A percentile compares a stretch with the other conserved stretches of the same genome.
These are phyloP conservation scores for Zoysia matrella DNA, from an alignment of 202 grass and related monocot genomes.

Conservation along the genomic window DNA sequence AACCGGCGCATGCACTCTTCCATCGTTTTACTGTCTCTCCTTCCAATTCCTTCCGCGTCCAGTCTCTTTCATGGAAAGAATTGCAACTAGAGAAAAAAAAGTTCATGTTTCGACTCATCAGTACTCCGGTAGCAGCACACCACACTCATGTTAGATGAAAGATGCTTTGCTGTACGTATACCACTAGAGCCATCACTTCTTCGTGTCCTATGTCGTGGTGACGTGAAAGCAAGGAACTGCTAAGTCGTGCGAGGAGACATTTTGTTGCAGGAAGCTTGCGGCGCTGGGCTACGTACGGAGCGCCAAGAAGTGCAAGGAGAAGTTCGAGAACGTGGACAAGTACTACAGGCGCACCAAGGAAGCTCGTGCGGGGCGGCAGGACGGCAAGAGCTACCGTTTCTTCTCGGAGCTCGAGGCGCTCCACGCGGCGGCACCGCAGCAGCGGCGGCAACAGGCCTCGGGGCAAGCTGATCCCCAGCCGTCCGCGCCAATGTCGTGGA, in stretches of 20 bases:
- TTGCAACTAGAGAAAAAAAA: neutral
- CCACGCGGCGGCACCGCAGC: constrained; percentile 38
- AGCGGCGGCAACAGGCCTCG: neutral
- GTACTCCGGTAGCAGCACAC: too few relatives aligned
- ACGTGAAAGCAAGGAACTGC: constrained; percentile 13
- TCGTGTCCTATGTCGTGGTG: constrained; percentile 15
- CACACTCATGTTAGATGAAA: too few relatives aligned
- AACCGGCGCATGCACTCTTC: neutral
- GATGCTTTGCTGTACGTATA: constrained; percentile 4
- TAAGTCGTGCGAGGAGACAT: constrained; percentile 21
- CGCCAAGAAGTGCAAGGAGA: constrained; percentile 98
- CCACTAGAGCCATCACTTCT: constrained; percentile 72
- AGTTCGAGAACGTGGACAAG: constrained; percentile 99
- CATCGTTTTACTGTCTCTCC: neutral
- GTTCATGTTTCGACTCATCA: constrained; percentile 28
- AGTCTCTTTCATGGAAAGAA: constrained; percentile 32
- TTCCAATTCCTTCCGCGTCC: constrained; percentile 31
- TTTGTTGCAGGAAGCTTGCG: constrained; percentile 66
- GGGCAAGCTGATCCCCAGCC: constrained; percentile 21
- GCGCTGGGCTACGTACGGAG: constrained; percentile 83
- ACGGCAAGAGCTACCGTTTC: constrained; percentile 92
- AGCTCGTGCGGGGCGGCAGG: constrained; percentile 71
- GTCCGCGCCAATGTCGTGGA: constrained; percentile 15
- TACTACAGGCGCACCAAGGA: constrained; percentile 99
- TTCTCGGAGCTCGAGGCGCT: constrained; percentile 92